Base-by-base conservation (phyloP, 176 grass and related monocot species). In the Carex scoparia region DNA sequence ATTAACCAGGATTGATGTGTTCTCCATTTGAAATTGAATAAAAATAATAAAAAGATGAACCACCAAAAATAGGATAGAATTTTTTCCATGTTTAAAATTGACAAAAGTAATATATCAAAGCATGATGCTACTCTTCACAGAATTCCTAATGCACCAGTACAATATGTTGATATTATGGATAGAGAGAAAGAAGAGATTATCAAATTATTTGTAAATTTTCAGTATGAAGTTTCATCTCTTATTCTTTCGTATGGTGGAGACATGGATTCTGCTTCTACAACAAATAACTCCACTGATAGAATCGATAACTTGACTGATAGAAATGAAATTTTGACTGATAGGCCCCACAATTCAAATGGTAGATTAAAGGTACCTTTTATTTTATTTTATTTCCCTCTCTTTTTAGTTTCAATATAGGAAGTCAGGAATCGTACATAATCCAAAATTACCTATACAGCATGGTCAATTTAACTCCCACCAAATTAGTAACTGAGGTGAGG, bases 211-310 rank as follows among this genome's bases (percentile, higher is more conserved):
- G 4, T 57, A 27, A 48, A 31, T 33, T 33, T 78, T 78, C 74
- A 78, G 74, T 78, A 78, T 57, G 74, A 78, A 78, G 48, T 78
- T 57, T 78, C 74, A 78, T 78, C 74, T 57, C 49, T 78, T 32
- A 35, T 78, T 32, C 28, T 78, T 57, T 78, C 74, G 1, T 78
- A 78, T 78, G 28, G 74, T 16, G 74, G 51, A 33, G 74, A 78
- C 4, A 54, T 54, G 71, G 53, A 55, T 57, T 51, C 23, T 77
- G 49, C 73, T 77, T 77, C 73, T 57, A 53, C 73, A 77, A 77
- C 73, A 1, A 77, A 57, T 77, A 57, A 77, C 6, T 77, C 48
- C 4, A 77, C 49, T 31, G 28, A 57, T 9, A 56, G 49, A 55
- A 77, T 33, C 3, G 15, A 56, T 3, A 77, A 32, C 57, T 33